phyloP scores from a whole-genome alignment of 495 filamentous ascomycete species.

The Stereocaulon alpinum region DNA sequence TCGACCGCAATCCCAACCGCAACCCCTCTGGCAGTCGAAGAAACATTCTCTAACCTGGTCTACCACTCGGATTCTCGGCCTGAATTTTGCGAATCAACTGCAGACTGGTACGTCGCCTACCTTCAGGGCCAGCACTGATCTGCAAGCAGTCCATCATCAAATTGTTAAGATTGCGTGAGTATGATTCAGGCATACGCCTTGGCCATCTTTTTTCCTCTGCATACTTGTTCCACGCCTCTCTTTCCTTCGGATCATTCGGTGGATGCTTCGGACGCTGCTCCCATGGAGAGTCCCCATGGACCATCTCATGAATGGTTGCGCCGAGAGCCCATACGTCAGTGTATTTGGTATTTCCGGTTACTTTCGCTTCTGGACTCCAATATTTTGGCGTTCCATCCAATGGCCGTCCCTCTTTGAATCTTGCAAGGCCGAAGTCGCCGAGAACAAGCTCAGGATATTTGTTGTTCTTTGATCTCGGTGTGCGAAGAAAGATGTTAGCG shows the following conservation, averaged over 20 bases:
- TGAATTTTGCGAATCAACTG: background rate
- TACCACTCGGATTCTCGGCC: background rate
- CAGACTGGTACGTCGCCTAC: background rate
- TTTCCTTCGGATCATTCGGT: background rate
- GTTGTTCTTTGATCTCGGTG: background rate
- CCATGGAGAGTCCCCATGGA: background rate
- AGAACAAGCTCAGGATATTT: slow-evolving; percentile 25
- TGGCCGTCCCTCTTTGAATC: background rate
- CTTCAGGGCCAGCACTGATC: background rate
- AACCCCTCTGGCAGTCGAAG: too few relatives aligned
- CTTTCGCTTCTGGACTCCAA: background rate
- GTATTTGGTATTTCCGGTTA: background rate
- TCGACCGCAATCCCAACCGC: too few relatives aligned
- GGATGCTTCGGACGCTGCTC: background rate
- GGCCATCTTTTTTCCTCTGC: background rate
- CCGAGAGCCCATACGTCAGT: slow-evolving; percentile 12
- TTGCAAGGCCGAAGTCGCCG: slow-evolving; percentile 28
- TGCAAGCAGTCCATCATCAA: slow-evolving; percentile 5
- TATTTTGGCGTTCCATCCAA: background rate
- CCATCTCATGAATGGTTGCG: background rate
- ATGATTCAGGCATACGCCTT: background rate
- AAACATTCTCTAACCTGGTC: too few relatives aligned
- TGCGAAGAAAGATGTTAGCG: slow-evolving; percentile 34
- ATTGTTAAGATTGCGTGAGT: background rate
- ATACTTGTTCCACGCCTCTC: background rate